Conservation (phyloP, 2,329 filamentous ascomycete genomes). For the Ophiostoma ulmi region DNA sequence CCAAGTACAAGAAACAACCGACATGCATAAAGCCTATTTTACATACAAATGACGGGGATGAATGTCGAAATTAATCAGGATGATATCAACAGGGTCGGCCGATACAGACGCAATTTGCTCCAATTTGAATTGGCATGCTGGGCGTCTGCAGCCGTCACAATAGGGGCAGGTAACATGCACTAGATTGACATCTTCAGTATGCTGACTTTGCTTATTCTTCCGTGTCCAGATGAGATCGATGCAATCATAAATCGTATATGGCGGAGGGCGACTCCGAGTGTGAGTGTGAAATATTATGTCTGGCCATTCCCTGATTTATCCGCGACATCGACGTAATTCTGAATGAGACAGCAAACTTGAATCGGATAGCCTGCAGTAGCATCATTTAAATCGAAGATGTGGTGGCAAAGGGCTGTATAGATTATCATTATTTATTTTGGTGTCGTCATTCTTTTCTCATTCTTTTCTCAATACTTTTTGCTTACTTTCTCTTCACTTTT, state of each 20-base stretch:
- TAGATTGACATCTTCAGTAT: background rate
- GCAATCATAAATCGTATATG: background rate
- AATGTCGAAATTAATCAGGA: constrained; percentile 7
- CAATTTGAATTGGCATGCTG: background rate
- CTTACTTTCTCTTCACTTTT: background rate
- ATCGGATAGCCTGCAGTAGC: constrained; percentile 1
- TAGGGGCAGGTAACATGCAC: background rate
- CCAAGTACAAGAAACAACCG: background rate
- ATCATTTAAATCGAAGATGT: background rate
- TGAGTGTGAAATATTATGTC: background rate
- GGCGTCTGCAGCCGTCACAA: background rate
- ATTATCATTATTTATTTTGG: no score
- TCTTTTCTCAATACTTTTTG: no score
- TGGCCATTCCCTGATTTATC: background rate
- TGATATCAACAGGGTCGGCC: constrained; percentile 8
- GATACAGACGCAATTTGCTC: background rate
- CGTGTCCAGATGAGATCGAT: no score
- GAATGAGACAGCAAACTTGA: background rate
- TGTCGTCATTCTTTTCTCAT: no score
- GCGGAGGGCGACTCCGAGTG: background rate
- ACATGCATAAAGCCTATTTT: background rate
- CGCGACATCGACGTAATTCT: background rate
- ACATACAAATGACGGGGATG: background rate
- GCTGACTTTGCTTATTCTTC: no score
- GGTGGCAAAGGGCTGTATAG: background rate